These are phyloP conservation scores for Plenodomus tracheiphilus DNA, from an alignment of 2,329 filamentous ascomycete genomes.

Conservation along the genomic window DNA sequence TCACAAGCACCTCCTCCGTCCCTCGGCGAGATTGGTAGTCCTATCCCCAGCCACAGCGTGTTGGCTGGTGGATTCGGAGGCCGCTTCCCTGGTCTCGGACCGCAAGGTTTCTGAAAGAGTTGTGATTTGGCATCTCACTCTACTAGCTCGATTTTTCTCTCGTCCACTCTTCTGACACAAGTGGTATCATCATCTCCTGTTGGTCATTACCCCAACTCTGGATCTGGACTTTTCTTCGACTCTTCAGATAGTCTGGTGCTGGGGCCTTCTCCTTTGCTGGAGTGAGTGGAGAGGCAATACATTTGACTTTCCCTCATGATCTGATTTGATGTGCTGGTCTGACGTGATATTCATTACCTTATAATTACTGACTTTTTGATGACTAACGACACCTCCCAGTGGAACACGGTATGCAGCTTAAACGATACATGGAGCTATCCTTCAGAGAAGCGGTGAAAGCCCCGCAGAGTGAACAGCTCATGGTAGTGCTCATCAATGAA, in stretches of 20 bases:
- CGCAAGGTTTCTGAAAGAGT: constrained; percentile 30
- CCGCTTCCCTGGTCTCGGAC: constrained; percentile 39
- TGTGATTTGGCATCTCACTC: constrained; percentile 1
- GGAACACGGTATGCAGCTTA: too few relatives aligned
- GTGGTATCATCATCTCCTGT: constrained; percentile 7
- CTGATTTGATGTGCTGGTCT: neutral
- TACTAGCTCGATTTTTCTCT: neutral
- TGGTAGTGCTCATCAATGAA: too few relatives aligned
- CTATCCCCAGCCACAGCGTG: constrained; percentile 49
- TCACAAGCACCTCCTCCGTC: constrained; percentile 30
- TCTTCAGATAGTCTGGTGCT: constrained; percentile 19
- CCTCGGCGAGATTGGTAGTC: constrained; percentile 54
- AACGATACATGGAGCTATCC: too few relatives aligned
- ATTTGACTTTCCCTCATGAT: constrained; percentile 20
- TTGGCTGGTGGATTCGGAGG: constrained; percentile 39
- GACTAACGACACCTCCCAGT: neutral
- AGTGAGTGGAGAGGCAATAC: too few relatives aligned
- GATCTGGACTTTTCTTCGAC: constrained; percentile 14
- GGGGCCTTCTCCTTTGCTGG: neutral
- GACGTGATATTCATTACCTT: neutral
- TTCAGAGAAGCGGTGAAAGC: neutral
- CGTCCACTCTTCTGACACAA: neutral
- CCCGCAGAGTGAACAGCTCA: neutral
- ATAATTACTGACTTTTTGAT: neutral
- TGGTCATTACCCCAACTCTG: neutral